A percentile compares a stretch with the other conserved stretches of the same genome.
These are phyloP conservation scores for Russula earlei DNA, from an alignment of 768 basidiomycete genomes.

Conservation along the genomic window DNA sequence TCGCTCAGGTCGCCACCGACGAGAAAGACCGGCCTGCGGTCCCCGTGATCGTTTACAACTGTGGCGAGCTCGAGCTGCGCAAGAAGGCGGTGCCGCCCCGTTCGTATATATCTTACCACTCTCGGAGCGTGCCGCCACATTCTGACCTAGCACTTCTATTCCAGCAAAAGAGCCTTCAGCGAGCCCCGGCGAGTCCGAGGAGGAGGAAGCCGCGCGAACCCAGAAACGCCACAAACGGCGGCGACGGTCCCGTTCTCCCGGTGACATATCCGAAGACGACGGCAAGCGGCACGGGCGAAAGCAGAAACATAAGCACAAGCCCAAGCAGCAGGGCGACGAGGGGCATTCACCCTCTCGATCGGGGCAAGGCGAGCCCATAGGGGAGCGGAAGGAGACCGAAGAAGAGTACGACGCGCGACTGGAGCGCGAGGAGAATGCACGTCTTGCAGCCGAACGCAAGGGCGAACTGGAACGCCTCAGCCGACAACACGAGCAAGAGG, in stretches of 20 bases:
- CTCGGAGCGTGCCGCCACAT: not conserved
- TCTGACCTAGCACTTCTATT: not conserved
- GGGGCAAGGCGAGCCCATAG: not conserved
- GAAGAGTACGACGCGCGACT: constrained; percentile 65
- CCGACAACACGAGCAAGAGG: constrained; percentile 29
- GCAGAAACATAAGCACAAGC: constrained; percentile 24
- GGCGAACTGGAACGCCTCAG: constrained; percentile 43
- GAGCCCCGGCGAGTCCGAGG: constrained; percentile 14
- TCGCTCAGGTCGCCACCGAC: constrained; percentile 61
- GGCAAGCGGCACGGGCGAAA: constrained; percentile 21
- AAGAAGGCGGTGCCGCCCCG: constrained; percentile 26
- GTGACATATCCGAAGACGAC: constrained; percentile 2
- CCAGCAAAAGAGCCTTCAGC: constrained; percentile 12
- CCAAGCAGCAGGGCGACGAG: constrained; percentile 25
- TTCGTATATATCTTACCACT: constrained; percentile 13
- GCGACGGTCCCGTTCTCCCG: constrained; percentile 14
- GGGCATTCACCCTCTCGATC: constrained; percentile 15
- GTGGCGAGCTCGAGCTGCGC: constrained; percentile 76
- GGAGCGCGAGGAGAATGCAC: constrained; percentile 57
- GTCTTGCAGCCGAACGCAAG: constrained; percentile 38
- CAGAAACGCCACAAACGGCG: constrained; percentile 19
- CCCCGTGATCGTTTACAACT: constrained; percentile 62
- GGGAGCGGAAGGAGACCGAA: constrained; percentile 41
- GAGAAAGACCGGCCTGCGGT: constrained; percentile 62
- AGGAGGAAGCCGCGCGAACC: not conserved